A percentile compares a stretch with the other conserved stretches of the same genome.
These are phyloP conservation scores for Candida tunisiensis DNA, from an alignment of 1,139 yeast genomes.

Conservation along the genomic window DNA sequence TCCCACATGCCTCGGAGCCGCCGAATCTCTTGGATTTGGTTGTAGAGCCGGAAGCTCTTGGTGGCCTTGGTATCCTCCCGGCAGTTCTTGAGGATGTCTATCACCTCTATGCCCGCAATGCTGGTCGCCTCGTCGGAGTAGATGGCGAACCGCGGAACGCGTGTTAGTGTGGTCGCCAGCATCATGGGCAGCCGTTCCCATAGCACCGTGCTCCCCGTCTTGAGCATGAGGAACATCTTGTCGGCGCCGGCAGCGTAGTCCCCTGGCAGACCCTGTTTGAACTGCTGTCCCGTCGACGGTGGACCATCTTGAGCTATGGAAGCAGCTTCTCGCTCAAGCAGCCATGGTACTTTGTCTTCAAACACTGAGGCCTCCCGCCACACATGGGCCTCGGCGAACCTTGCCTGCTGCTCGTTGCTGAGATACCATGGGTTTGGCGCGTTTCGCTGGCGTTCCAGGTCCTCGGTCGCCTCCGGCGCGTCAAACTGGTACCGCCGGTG, in stretches of 20 bases:
- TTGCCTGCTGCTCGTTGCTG: too few species aligned
- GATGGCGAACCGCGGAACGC: slow-evolving; percentile 4
- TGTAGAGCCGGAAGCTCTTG: neutral
- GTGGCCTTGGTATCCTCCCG: slow-evolving; percentile 1
- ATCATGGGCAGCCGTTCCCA: slow-evolving; percentile 7
- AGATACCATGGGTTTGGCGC: too few species aligned
- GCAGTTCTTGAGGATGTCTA: slow-evolving; percentile 4
- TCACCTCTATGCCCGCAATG: slow-evolving; percentile 4
- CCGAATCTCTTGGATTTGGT: neutral
- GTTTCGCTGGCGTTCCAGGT: too few species aligned
- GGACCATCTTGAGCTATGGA: too few species aligned
- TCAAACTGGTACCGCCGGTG: too few species aligned
- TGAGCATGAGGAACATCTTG: slow-evolving; percentile 3
- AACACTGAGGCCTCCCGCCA: too few species aligned
- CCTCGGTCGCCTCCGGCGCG: too few species aligned
- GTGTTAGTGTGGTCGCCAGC: slow-evolving; percentile 4
- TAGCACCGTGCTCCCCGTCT: slow-evolving; percentile 6
- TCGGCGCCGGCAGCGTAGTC: slow-evolving; percentile 1
- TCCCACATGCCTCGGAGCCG: neutral
- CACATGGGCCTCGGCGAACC: too few species aligned
- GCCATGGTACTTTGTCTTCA: too few species aligned
- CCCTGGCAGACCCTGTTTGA: too few species aligned
- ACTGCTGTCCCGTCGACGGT: too few species aligned
- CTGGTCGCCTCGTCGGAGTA: slow-evolving; percentile 5
- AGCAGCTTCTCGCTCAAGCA: too few species aligned